Conservation (phyloP, 345 rosid species). For the Syzygium grande region DNA sequence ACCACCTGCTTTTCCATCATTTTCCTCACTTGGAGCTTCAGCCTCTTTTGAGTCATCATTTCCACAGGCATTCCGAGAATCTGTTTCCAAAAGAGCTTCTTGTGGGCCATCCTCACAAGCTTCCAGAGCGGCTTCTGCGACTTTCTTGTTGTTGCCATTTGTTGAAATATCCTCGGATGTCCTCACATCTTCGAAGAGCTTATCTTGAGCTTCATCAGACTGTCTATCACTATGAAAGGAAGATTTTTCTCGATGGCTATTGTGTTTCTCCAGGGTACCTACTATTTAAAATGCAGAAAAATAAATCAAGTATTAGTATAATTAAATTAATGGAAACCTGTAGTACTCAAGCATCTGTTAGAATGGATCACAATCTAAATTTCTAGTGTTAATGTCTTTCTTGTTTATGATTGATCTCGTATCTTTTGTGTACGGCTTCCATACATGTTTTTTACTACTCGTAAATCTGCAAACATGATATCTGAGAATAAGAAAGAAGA, state of each 20-base stretch:
- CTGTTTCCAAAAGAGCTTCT: slow-evolving; percentile 13
- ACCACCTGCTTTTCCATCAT: slow-evolving; percentile 28
- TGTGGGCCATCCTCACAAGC: slow-evolving; percentile 25
- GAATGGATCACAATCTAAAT: neutral
- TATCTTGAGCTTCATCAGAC: slow-evolving; percentile 17
- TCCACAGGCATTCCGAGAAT: slow-evolving; percentile 13
- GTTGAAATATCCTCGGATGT: slow-evolving; percentile 13
- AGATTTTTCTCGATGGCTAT: slow-evolving; percentile 41
- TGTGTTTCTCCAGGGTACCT: slow-evolving; percentile 6
- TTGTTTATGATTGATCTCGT: neutral
- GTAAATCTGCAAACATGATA: neutral
- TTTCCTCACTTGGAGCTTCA: slow-evolving; percentile 17
- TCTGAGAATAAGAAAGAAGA: neutral
- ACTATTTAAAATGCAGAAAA: neutral
- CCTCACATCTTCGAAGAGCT: slow-evolving; percentile 19
- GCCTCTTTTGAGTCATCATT: slow-evolving; percentile 25
- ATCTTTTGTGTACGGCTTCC: neutral
- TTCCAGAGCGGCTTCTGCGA: slow-evolving; percentile 27
- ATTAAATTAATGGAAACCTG: neutral
- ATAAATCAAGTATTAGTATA: neutral
- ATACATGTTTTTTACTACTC: neutral
- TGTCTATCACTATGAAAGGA: slow-evolving; percentile 14
- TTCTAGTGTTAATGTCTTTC: neutral
- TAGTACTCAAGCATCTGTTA: neutral
- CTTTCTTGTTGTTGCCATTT: slow-evolving; percentile 23